Base-by-base conservation (phyloP, 2,329 filamentous ascomycete genomes). In the Pyrenochaeta sp. region DNA sequence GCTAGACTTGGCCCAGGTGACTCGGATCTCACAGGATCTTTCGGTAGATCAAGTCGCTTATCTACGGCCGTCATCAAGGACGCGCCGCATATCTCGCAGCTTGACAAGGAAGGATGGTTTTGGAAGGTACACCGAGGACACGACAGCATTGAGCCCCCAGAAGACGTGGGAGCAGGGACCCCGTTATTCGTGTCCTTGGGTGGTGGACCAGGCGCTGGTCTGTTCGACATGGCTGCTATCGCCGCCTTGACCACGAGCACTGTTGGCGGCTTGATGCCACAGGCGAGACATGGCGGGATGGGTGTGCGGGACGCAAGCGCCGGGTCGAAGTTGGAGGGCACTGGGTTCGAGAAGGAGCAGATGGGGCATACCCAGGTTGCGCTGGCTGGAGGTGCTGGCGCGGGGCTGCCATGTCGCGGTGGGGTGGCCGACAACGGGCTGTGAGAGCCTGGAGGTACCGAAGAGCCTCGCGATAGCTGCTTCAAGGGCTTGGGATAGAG, bases 301-400 rank as follows among this genome's bases (percentile, higher is more conserved):
- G 89, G 90, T 5, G 91, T 96, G 62, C 92, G 88, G 22, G 89
- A 86, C 60, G 92, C 92, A 2, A 90, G 89, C 1, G 89, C 85
- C 0, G 93, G 91, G 70, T 98, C 94, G 75, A 98, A 98, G 76
- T 97, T 97, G 37, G 91, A 91, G 0, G 95, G 93, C 1, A 97
- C 88, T 0, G 92, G 90, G 71, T 98, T 98, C 9, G 93, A 94
- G 73, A 96, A 96, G 66, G 91, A 94, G 82, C 94, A 98, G 71
- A 98, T 98, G 1, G 91, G 90, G 80, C 94, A 98, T 22, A 98
- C 89, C 94, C 94, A 98, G 3, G 93, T 97, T 5, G 91, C 92
- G 58, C 83, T 86, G 13, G 82, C 75, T 13, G 79, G 72, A n/a
- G 85, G 80, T 15, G 83, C 80, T 13, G 82, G 75, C 48, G 80